Conservation (phyloP, 108 stramenopile species). For the Phaeodactylum tricornutum region DNA sequence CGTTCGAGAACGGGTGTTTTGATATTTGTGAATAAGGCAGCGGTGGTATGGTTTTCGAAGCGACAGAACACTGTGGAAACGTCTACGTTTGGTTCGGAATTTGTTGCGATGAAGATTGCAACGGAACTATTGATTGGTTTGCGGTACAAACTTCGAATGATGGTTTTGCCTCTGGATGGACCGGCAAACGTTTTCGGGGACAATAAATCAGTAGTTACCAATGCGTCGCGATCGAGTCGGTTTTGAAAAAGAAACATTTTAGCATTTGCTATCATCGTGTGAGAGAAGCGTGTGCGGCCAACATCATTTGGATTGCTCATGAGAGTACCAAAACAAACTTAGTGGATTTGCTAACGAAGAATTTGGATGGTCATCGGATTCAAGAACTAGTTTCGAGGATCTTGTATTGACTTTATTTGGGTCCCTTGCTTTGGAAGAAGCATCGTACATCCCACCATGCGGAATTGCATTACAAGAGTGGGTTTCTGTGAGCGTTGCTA, state of each 20-base stretch:
- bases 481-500: too few relatives aligned
- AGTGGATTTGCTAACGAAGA: conserved; percentile 31
- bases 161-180: conserved; percentile 30
- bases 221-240: conserved; percentile 21
- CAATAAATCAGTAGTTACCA: conserved; percentile 26
- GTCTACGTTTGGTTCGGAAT: conserved; percentile 38
- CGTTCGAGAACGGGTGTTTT: conserved; percentile 41
- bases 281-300: conserved; percentile 18
- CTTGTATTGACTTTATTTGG: too few relatives aligned
- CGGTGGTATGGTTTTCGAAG: conserved; percentile 32
- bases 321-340: conserved; percentile 20
- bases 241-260: conserved; percentile 30
- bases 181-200: conserved; percentile 25
- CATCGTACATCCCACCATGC: too few relatives aligned
- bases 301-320: conserved; percentile 5
- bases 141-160: conserved; percentile 44
- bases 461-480: too few relatives aligned
- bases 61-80: conserved; percentile 41
- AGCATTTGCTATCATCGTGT: conserved; percentile 30
- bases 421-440: too few relatives aligned
- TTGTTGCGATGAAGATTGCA: conserved; percentile 23
- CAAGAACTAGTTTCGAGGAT: too few relatives aligned
- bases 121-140: conserved; percentile 24
- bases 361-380: too few relatives aligned
- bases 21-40: conserved; percentile 35